Percentiles rank a stretch among this genome's conserved stretches.
These are phyloP conservation scores for Priceomyces melissophilus DNA, from an alignment of 805 yeast genomes.

Conservation along the genomic window DNA sequence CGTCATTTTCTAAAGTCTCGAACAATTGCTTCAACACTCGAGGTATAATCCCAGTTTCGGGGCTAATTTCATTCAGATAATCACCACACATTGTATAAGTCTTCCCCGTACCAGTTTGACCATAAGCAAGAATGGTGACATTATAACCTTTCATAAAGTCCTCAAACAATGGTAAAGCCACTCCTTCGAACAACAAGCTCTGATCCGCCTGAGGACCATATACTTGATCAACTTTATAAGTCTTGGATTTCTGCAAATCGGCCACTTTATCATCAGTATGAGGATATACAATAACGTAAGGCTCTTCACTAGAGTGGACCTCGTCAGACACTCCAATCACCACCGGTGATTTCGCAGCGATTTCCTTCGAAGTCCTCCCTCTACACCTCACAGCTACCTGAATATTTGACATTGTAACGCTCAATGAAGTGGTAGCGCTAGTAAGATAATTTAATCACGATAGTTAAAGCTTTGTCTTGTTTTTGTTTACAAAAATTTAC, in stretches of 20 bases:
- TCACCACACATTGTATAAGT: conserved; percentile 71
- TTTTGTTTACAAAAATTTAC: conserved; percentile 6
- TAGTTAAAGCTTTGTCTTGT: background rate
- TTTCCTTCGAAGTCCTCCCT: conserved; percentile 44
- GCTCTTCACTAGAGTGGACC: conserved; percentile 20
- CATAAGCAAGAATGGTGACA: conserved; percentile 75
- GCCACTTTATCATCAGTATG: conserved; percentile 21
- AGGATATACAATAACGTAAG: conserved; percentile 17
- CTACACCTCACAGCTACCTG: conserved; percentile 57
- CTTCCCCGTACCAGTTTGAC: conserved; percentile 89
- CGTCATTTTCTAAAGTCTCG: conserved; percentile 19
- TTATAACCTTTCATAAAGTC: conserved; percentile 63
- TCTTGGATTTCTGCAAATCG: conserved; percentile 35
- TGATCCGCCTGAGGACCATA: conserved; percentile 84
- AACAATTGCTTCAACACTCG: conserved; percentile 51
- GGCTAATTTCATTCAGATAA: conserved; percentile 9
- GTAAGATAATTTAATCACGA: background rate
- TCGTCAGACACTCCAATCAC: conserved; percentile 47
- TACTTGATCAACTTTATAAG: conserved; percentile 73
- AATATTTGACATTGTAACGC: conserved; percentile 32
- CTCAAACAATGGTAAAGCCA: conserved; percentile 67
- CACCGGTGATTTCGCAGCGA: conserved; percentile 42
- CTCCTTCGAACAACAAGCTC: conserved; percentile 56
- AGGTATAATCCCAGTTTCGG: conserved; percentile 57
- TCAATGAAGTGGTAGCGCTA: no score